phyloP scores from a whole-genome alignment of 257 asterid genomes.

The Nicotiana attenuata region DNA sequence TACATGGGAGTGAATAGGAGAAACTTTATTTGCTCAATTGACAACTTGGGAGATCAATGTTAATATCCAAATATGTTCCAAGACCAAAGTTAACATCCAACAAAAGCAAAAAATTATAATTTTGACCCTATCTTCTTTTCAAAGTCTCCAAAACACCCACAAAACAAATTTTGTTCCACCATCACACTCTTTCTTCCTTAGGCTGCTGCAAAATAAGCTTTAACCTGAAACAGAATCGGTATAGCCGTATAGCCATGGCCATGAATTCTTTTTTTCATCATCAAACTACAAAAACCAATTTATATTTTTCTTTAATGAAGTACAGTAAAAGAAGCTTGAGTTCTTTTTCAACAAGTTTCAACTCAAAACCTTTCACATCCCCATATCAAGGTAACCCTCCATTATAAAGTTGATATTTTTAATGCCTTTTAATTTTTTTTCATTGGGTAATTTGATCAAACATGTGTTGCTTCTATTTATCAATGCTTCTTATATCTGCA shows the following conservation, averaged over 20 bases:
- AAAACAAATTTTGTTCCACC: not conserved
- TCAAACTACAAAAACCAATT: constrained; percentile 25
- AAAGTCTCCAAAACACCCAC: not conserved
- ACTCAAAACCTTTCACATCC: constrained; percentile 24
- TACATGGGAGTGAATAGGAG: too few relatives aligned
- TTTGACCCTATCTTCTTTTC: not conserved
- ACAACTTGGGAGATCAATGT: not conserved
- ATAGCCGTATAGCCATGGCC: not conserved
- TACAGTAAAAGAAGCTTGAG: constrained; percentile 11
- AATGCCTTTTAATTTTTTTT: not conserved
- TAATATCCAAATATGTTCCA: not conserved
- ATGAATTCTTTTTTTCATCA: constrained; percentile 38
- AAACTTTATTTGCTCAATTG: not conserved
- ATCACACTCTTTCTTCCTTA: not conserved
- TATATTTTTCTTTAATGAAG: constrained; percentile 12
- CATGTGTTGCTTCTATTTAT: not conserved
- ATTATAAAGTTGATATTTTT: not conserved
- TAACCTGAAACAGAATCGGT: not conserved
- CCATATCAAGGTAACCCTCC: constrained; percentile 36
- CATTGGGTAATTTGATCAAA: not conserved
- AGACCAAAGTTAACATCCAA: not conserved
- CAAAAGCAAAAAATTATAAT: not conserved
- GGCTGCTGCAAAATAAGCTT: not conserved
- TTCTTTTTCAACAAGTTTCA: constrained; percentile 18
- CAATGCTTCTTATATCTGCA: not conserved